These are phyloP conservation scores for Lactarius sp. DNA, from an alignment of 768 basidiomycete genomes.

Conservation along the genomic window DNA sequence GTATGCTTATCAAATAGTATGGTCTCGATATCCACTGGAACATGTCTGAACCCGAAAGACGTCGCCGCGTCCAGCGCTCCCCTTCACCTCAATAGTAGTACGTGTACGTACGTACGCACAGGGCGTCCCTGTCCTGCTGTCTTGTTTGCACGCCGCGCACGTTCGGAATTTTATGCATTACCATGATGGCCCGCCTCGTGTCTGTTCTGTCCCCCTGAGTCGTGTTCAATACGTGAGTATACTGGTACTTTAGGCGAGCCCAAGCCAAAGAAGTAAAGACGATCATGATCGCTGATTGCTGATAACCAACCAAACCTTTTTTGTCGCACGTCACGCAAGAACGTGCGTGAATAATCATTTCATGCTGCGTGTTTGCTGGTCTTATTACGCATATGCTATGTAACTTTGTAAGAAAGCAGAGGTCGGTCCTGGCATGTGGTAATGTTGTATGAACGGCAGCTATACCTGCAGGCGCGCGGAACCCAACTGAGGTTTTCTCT, in stretches of 20 bases:
- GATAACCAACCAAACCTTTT: not conserved
- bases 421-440: not conserved
- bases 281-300: not conserved
- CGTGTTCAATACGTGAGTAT: not conserved
- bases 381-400: not conserved
- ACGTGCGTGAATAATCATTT: not conserved
- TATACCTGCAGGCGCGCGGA: not conserved
- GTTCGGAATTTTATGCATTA: not conserved
- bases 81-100: conserved; percentile 58
- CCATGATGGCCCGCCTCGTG: not conserved
- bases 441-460: not conserved
- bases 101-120: conserved; percentile 6
- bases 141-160: not conserved
- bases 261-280: not conserved
- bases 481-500: not conserved
- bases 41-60: conserved; percentile 37
- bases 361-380: not conserved
- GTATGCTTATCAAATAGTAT: too few relatives aligned
- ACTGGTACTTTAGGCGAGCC: too few relatives aligned
- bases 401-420: not conserved
- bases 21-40: too few relatives aligned
- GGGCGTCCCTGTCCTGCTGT: not conserved
- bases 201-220: not conserved
- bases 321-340: not conserved
- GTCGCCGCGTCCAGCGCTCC: conserved; percentile 47